phyloP scores from a whole-genome alignment of 2,329 filamentous ascomycete genomes.

The Penicillium carneum region DNA sequence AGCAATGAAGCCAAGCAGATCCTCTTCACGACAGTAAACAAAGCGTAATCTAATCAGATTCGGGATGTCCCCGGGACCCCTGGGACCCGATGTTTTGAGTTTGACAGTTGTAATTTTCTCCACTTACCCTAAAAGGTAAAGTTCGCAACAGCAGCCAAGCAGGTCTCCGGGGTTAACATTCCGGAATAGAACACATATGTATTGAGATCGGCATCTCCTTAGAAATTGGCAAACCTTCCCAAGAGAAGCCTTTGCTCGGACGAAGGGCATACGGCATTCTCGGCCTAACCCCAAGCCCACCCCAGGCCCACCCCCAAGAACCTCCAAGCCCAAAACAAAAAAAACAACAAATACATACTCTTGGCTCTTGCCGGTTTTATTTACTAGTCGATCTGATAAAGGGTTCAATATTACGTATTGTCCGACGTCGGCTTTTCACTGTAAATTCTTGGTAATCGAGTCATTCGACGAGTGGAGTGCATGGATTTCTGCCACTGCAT shows the following conservation, averaged over 20 bases:
- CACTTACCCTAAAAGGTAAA: background rate
- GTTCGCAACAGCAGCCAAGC: background rate
- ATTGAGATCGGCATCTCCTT: background rate
- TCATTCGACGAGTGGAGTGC: background rate
- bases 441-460: slow-evolving; percentile 4
- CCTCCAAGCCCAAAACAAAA: background rate
- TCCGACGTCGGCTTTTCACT: slow-evolving; percentile 10
- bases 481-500: background rate
- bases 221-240: background rate
- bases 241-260: background rate
- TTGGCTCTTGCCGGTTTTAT: slow-evolving; percentile 5
- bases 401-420: slow-evolving; percentile 1
- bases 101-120: background rate
- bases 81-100: background rate
- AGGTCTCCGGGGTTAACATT: background rate
- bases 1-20: background rate
- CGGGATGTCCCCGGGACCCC: background rate
- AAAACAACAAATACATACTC: background rate
- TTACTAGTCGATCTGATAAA: slow-evolving; percentile 9
- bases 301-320: background rate
- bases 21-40: background rate
- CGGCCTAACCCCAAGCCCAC: too few species aligned
- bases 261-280: background rate
- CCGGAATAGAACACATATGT: background rate
- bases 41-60: slow-evolving; percentile 17